Base-by-base conservation (phyloP, 139 green algal genomes). In the Volvox africanus region DNA sequence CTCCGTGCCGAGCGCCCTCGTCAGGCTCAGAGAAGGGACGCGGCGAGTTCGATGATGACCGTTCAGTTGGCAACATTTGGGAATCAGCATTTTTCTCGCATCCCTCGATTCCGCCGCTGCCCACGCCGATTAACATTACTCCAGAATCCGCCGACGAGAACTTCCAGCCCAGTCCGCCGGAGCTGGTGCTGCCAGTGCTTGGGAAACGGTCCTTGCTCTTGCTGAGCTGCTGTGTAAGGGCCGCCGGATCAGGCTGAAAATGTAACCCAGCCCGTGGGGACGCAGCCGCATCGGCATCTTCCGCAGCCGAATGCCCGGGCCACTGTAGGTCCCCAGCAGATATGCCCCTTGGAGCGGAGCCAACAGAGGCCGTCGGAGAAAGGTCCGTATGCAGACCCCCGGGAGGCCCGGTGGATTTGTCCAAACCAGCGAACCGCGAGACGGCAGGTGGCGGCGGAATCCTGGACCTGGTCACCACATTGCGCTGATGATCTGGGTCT, bases 131-230 rank as follows among this genome's bases (percentile, higher is more conserved):
- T 11, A 44, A 1, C 30, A 88, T 22, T 11, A 33, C 65, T 22
- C 82, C 61, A 20, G n/a, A 20, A 0, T 55, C 62, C 5, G 37
- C 32, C 13, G 55, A 33, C 14, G 13, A 68, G 32, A 88, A 78
- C 19, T 26, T 62, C 82, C 82, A 88, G 19, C 82, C 82, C 20
- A 78, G 5, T n/a, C 82, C 81, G 30, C 55, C 81, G 30, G n/a
- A 30, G 81, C 81, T 55, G 17, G 78, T 32, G 37, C 78, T 65
- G 78, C 21, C 37, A 2, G 32, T 67, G 37, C 37, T 65, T 37
- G 75, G 13, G 14, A 61, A 30, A 33, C 26, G 32, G 13, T 81
- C 75, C 75, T 35, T 55, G 75, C 16, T 55, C 17, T 35, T 55
- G 75, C 32, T 35, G 71, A 79, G 28, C 71, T 33, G 65, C 65